A percentile compares a stretch with the other conserved stretches of the same genome.
These are phyloP conservation scores for Nicotiana otophora DNA, from an alignment of 257 asterid genomes.

Conservation along the genomic window DNA sequence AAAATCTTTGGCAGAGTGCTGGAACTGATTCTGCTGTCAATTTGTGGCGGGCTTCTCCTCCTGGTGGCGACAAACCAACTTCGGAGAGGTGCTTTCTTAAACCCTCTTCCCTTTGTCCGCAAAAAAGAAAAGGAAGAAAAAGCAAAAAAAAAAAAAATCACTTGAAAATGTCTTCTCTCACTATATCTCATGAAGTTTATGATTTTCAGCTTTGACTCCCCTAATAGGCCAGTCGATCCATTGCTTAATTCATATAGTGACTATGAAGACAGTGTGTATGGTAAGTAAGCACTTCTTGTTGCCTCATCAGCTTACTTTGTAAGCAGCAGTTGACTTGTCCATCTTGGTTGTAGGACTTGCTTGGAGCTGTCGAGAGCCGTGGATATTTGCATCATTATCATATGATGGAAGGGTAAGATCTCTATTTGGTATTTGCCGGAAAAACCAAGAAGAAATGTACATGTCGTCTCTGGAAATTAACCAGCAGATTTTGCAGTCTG, in stretches of 20 bases:
- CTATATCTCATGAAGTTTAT: not conserved
- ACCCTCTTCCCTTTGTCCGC: not conserved
- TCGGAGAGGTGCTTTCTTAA: constrained; percentile 46
- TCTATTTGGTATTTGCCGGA: not conserved
- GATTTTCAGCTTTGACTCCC: constrained; percentile 30
- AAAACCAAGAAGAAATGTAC: not conserved
- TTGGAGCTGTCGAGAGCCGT: constrained; percentile 97
- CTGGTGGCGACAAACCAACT: constrained; percentile 32
- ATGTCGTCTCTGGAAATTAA: not conserved
- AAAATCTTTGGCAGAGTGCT: constrained; percentile 67
- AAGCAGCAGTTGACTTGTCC: constrained; percentile 21
- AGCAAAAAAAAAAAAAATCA: not conserved
- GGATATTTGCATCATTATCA: constrained; percentile 93
- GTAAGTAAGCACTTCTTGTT: constrained; percentile 34
- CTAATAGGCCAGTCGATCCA: constrained; percentile 33
- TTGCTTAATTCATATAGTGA: constrained; percentile 74
- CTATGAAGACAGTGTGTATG: constrained; percentile 95
- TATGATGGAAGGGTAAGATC: constrained; percentile 95
- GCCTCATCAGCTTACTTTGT: constrained; percentile 4
- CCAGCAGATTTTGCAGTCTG: not conserved
- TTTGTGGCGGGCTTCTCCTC: constrained; percentile 66
- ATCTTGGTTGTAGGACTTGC: constrained; percentile 56
- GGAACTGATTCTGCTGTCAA: constrained; percentile 97
- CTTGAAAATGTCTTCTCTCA: not conserved
- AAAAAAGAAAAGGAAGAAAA: not conserved